Base-by-base conservation (phyloP, 2,329 filamentous ascomycete genomes). In the Stachybotrys chartarum region DNA sequence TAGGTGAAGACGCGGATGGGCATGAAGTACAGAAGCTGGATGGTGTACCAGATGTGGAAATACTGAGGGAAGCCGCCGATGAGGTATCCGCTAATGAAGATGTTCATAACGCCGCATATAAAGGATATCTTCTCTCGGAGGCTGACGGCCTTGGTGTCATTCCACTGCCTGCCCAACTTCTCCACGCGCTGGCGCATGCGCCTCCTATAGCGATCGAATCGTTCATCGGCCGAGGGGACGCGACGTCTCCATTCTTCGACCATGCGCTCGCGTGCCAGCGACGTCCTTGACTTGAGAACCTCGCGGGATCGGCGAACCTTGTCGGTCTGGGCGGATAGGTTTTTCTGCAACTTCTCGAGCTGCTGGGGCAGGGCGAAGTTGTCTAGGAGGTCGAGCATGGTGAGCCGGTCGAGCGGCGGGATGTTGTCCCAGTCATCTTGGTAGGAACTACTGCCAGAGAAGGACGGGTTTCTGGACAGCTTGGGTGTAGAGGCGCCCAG, bases 61-160 rank as follows among this genome's bases (percentile, higher is more conserved):
- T 85, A 87, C 63, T 96, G 79, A 1, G 94, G 91, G 63, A 80
- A 87, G 32, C 85, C 91, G 58, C 94, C 94, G 54, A 99, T 88
- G 50, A 99, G 77, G 70, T 96, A 97, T 56, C 93, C 94, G 61
- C 91, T 96, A 68, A 97, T 85, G 73, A 99, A 96, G 70, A 99
- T 94, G 74, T 99, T 99, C 75, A 97, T 84, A 62, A 97, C 92
- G 64, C 91, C 94, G 58, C 86, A 93, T 59, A 99, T 97, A 72
- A 99, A 99, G 6, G 93, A 92, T 51, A 95, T 78, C 79, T 99
- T 99, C 75, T 99, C 94, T 56, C 92, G 86, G 52, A 90, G 73
- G 1, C 91, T 97, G 63, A 99, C 91, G 8, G 85, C 86, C 65
- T 91, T 91, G 17, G 89, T 90, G 67, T 96, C 89, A 67, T 90